phyloP scores from a whole-genome alignment of 169 alveolate species.

The Plasmodium cynomolgi region DNA sequence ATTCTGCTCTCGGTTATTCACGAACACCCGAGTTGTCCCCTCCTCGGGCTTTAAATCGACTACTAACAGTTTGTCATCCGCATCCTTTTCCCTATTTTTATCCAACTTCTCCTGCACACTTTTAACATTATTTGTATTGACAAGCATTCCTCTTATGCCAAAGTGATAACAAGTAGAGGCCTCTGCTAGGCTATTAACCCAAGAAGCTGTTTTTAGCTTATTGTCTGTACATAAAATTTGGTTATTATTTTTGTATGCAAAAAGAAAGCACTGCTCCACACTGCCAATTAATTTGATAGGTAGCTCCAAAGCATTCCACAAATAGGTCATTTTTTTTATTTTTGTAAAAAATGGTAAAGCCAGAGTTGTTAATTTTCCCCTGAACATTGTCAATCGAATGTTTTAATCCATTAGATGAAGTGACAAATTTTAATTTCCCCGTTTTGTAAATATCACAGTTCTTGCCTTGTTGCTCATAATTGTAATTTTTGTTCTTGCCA shows the following conservation, averaged over 20 bases:
- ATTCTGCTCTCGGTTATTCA: constrained; percentile 30
- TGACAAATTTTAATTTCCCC: constrained; percentile 60
- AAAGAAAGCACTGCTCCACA: constrained; percentile 58
- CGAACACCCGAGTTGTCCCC: constrained; percentile 23
- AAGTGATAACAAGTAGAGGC: constrained; percentile 46
- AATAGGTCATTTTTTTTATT: constrained; percentile 57
- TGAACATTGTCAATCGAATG: constrained; percentile 68
- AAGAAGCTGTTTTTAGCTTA: constrained; percentile 30
- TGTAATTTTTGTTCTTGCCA: neutral
- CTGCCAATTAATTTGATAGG: constrained; percentile 69
- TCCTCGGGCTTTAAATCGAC: constrained; percentile 62
- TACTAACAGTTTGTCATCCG: neutral
- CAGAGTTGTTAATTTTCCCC: constrained; percentile 40
- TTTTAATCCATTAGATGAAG: constrained; percentile 52
- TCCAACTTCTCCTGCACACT: neutral
- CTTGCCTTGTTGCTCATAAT: neutral
- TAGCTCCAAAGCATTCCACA: constrained; percentile 48
- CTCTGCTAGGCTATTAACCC: constrained; percentile 62
- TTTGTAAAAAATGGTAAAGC: constrained; percentile 62
- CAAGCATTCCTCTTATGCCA: constrained; percentile 43
- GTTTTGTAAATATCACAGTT: constrained; percentile 50
- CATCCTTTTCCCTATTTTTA: constrained; percentile 23
- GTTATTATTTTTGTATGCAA: constrained; percentile 47
- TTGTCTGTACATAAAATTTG: constrained; percentile 70
- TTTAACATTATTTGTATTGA: constrained; percentile 18